phyloP scores from a whole-genome alignment of 108 stramenopile species.

The Cyclostephanos tholiformis region DNA sequence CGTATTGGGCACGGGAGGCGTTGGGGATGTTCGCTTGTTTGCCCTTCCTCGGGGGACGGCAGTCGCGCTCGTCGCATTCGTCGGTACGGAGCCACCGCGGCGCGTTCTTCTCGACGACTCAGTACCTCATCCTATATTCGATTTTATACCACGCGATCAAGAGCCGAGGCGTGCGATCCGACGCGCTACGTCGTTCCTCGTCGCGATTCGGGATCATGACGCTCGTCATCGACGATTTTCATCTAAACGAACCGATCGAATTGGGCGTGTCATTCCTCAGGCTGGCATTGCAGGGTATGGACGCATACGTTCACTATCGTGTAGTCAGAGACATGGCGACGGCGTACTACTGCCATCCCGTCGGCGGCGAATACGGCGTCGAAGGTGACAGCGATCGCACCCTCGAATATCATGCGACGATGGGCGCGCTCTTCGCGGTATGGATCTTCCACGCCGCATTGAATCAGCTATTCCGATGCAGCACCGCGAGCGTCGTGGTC shows the following conservation, averaged over 20 bases:
- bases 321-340: conserved; percentile 47
- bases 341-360: neutral
- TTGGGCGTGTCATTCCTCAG: conserved; percentile 21
- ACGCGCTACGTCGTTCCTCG: conserved; percentile 46
- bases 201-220: conserved; percentile 53
- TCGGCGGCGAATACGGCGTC: neutral
- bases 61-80: neutral
- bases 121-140: conserved; percentile 55
- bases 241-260: conserved; percentile 36
- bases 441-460: conserved; percentile 60
- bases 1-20: conserved; percentile 55
- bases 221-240: conserved; percentile 59
- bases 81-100: too few species aligned
- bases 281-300: conserved; percentile 52
- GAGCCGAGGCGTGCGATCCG: conserved; percentile 51
- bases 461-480: conserved; percentile 60
- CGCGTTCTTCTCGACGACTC: conserved; percentile 31
- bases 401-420: neutral
- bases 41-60: conserved; percentile 30
- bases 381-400: neutral
- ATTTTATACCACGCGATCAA: conserved; percentile 57
- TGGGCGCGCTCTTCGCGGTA: conserved; percentile 43
- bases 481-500: conserved; percentile 56
- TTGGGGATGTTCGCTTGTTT: conserved; percentile 51
- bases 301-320: conserved; percentile 51